Conservation (phyloP, 345 rosid genomes). For the Corymbia maculata region DNA sequence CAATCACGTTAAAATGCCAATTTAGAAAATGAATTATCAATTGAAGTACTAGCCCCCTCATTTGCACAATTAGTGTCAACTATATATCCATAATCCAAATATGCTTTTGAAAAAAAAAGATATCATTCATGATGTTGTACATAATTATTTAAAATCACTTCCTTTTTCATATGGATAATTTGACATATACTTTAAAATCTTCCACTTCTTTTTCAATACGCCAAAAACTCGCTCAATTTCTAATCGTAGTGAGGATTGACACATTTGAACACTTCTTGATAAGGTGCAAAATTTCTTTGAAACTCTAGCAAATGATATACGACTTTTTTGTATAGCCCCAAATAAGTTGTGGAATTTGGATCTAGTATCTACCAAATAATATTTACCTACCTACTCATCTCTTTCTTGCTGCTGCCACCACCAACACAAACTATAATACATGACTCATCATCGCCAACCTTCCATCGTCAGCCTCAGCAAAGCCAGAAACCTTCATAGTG, state of each 20-base stretch:
- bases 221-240: rapidly evolving
- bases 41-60: background rate
- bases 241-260: rapidly evolving
- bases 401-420: background rate
- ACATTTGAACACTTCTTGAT: background rate
- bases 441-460: background rate
- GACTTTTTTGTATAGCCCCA: background rate
- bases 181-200: background rate
- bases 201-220: background rate
- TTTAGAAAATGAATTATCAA: background rate
- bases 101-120: background rate
- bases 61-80: background rate
- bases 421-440: background rate
- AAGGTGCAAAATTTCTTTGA: no score
- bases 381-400: background rate
- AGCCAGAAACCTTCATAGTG: background rate
- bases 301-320: background rate
- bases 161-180: background rate
- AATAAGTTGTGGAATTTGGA: background rate
- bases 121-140: background rate
- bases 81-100: background rate
- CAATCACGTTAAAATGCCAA: background rate
- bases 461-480: background rate
- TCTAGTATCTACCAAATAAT: background rate
- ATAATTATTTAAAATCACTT: background rate